Conservation (phyloP, 2,329 filamentous ascomycete genomes). For the Aspergillus luchuensis region DNA sequence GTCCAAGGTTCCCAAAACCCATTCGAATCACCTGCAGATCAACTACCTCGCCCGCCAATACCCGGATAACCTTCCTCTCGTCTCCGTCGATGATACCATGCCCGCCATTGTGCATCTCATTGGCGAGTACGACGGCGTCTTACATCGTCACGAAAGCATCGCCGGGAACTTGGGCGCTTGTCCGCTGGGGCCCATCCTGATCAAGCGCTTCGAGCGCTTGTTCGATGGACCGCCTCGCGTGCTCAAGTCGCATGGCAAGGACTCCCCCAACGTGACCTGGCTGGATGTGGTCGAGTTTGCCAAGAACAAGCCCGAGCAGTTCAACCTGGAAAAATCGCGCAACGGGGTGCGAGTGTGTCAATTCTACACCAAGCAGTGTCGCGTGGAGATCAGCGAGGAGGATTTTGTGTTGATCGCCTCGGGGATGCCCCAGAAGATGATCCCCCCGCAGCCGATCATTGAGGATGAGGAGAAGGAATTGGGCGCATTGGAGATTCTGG, state of each 20-base stretch:
- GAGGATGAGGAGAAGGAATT: conserved; percentile 87
- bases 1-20: conserved; percentile 57
- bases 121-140: conserved; percentile 78
- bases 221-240: conserved; percentile 79
- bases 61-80: conserved; percentile 62
- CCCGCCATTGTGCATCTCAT: conserved; percentile 72
- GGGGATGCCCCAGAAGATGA: conserved; percentile 78
- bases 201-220: conserved; percentile 82
- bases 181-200: conserved; percentile 76
- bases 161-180: conserved; percentile 83
- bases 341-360: conserved; percentile 74
- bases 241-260: conserved; percentile 63
- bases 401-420: conserved; percentile 83
- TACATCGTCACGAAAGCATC: conserved; percentile 83
- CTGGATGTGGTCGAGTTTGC: conserved; percentile 84
- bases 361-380: conserved; percentile 77
- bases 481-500: conserved; percentile 79
- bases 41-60: conserved; percentile 68
- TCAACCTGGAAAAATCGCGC: conserved; percentile 68
- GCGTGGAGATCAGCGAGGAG: conserved; percentile 84
- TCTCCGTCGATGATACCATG: conserved; percentile 69
- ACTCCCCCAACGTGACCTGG: conserved; percentile 70
- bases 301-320: conserved; percentile 75
- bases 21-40: conserved; percentile 64
- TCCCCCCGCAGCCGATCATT: conserved; percentile 76